Evolutionary conservation across 169 alveolate species (phyloP).

Genomic region (Cryptosporidium felis): DNA sequence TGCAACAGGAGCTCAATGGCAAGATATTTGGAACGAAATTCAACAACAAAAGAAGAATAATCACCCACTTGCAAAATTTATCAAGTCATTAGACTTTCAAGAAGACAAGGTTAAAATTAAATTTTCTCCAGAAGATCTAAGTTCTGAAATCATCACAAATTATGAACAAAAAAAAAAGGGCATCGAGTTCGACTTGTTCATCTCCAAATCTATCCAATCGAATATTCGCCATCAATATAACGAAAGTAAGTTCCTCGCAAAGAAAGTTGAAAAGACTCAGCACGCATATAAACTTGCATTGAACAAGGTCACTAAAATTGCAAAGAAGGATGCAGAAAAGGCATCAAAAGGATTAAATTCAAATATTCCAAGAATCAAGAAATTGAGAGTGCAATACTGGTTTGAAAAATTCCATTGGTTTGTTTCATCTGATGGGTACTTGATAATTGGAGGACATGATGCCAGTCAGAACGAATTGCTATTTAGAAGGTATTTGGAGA

Average conservation of each 20-base stretch:
- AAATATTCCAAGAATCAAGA: constrained; percentile 70
- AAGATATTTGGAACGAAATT: constrained; percentile 87
- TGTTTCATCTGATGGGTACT: constrained; percentile 88
- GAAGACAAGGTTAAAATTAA: constrained; percentile 60
- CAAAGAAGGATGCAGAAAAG: constrained; percentile 82
- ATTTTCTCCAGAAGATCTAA: constrained; percentile 69
- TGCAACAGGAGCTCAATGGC: constrained; percentile 91
- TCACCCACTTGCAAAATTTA: constrained; percentile 87
- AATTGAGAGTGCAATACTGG: constrained; percentile 92
- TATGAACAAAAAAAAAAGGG: constrained; percentile 59
- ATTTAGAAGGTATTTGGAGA: constrained; percentile 90
- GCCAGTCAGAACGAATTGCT: constrained; percentile 94
- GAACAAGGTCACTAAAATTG: constrained; percentile 88
- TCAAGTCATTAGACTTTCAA: constrained; percentile 81
- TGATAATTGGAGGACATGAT: constrained; percentile 91
- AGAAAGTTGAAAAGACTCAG: constrained; percentile 87
- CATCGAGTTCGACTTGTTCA: constrained; percentile 77
- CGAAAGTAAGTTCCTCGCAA: constrained; percentile 84
- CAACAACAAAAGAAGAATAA: constrained; percentile 85
- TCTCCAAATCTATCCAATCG: constrained; percentile 82
- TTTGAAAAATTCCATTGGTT: constrained; percentile 98
- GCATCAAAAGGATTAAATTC: constrained; percentile 42
- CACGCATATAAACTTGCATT: constrained; percentile 88
- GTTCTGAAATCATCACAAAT: background rate
- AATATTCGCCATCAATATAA: constrained; percentile 87